Conservation (phyloP, 2,329 filamentous ascomycete genomes). For the Talaromyces amestolkiae region DNA sequence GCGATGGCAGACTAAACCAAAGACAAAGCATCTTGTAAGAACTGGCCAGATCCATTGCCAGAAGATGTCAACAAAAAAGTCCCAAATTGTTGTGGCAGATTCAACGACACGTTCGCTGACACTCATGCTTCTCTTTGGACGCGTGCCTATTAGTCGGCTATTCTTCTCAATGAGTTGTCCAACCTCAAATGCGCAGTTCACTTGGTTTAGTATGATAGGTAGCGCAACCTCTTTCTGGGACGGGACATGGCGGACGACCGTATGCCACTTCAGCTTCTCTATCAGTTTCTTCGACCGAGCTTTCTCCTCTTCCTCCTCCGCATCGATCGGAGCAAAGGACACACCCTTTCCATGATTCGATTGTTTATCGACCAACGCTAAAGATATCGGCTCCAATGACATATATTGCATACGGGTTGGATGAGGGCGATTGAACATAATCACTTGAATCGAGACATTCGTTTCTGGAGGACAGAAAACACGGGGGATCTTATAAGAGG, state of each 20-base stretch:
- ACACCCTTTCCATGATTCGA: slow-evolving; percentile 35
- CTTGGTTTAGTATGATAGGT: slow-evolving; percentile 79
- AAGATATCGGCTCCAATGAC: slow-evolving; percentile 81
- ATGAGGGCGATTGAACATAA: slow-evolving; percentile 82
- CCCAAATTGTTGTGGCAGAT: slow-evolving; percentile 82
- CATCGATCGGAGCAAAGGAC: slow-evolving; percentile 58
- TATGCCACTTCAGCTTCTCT: slow-evolving; percentile 85
- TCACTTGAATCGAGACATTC: slow-evolving; percentile 75
- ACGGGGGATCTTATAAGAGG: slow-evolving; percentile 59
- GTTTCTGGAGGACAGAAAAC: slow-evolving; percentile 67
- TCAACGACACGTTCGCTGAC: slow-evolving; percentile 93
- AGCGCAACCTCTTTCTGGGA: slow-evolving; percentile 82
- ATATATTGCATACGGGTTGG: slow-evolving; percentile 94
- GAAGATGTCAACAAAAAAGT: slow-evolving; percentile 69
- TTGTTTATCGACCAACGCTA: slow-evolving; percentile 75
- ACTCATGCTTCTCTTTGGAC: slow-evolving; percentile 79
- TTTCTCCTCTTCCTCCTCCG: slow-evolving; percentile 68
- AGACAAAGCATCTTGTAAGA: slow-evolving; percentile 69
- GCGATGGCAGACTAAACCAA: slow-evolving; percentile 75
- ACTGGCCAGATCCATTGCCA: slow-evolving; percentile 76
- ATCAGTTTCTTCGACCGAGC: slow-evolving; percentile 66
- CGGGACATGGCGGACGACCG: slow-evolving; percentile 70
- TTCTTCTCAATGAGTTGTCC: slow-evolving; percentile 85
- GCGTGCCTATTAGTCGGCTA: slow-evolving; percentile 75
- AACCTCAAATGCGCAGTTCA: slow-evolving; percentile 94